A percentile compares a stretch with the other conserved stretches of the same genome.
These are phyloP conservation scores for Sordaria brevicollis DNA, from an alignment of 495 filamentous ascomycete genomes.

Conservation along the genomic window DNA sequence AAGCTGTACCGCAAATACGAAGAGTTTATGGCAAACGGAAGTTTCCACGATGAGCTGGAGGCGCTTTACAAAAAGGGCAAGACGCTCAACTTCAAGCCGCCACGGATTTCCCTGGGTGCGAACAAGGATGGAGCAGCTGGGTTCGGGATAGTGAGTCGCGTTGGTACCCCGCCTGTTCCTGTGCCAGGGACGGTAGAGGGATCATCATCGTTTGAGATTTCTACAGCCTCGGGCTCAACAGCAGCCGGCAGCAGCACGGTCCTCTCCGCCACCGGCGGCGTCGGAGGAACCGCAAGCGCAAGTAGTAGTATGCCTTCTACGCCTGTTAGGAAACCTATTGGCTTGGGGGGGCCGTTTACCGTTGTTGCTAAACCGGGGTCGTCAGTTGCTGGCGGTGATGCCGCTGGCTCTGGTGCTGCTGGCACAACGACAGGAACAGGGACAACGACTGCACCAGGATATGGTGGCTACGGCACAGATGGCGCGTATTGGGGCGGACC, in stretches of 20 bases:
- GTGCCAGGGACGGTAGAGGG: neutral
- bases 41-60: constrained; percentile 65
- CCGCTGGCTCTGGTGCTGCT: neutral
- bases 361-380: neutral
- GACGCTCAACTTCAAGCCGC: constrained; percentile 64
- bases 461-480: neutral
- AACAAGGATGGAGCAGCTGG: neutral
- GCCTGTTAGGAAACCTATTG: neutral
- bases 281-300: neutral
- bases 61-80: constrained; percentile 70
- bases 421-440: neutral
- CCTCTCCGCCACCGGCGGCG: neutral
- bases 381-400: neutral
- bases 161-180: neutral
- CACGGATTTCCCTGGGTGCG: constrained; percentile 20
- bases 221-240: neutral
- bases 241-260: neutral
- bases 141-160: neutral
- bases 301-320: neutral
- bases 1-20: constrained; percentile 83
- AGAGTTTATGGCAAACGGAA: constrained; percentile 77
- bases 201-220: neutral
- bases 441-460: neutral
- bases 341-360: neutral
- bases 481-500: neutral